phyloP scores from a whole-genome alignment of 2,329 filamentous ascomycete genomes.

The Alternaria atra region DNA sequence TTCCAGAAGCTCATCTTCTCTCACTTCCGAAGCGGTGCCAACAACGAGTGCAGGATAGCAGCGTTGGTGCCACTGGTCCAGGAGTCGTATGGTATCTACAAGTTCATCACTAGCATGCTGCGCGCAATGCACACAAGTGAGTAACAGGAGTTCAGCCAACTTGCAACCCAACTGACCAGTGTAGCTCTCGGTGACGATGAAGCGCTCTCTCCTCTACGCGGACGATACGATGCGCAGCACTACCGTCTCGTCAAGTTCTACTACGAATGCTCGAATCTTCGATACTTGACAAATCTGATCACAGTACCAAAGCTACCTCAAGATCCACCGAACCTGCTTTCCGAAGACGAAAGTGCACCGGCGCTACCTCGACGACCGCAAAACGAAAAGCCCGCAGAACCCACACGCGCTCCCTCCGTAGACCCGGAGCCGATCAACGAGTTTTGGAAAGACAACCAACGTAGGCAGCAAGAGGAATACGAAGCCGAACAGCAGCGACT shows the following conservation, averaged over 20 bases:
- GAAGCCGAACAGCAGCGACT: slow-evolving; percentile 91
- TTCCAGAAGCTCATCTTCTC: slow-evolving; percentile 99
- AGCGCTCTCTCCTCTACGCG: slow-evolving; percentile 84
- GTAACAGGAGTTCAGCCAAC: slow-evolving; percentile 43
- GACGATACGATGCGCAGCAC: slow-evolving; percentile 93
- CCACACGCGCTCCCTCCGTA: slow-evolving; percentile 73
- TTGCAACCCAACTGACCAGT: slow-evolving; percentile 19
- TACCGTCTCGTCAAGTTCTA: slow-evolving; percentile 98
- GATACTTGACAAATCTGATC: slow-evolving; percentile 95
- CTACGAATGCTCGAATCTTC: slow-evolving; percentile 97
- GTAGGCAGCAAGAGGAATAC: slow-evolving; percentile 91
- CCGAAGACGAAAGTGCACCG: slow-evolving; percentile 81
- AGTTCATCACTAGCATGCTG: slow-evolving; percentile 99
- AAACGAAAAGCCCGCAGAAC: slow-evolving; percentile 65
- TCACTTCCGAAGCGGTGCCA: slow-evolving; percentile 87
- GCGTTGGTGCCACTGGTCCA: slow-evolving; percentile 92
- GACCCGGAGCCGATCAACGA: slow-evolving; percentile 96
- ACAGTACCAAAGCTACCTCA: slow-evolving; percentile 95
- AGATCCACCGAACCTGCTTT: slow-evolving; percentile 87
- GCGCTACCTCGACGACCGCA: slow-evolving; percentile 79
- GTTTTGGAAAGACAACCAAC: slow-evolving; percentile 95
- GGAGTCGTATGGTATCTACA: slow-evolving; percentile 99
- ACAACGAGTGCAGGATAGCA: slow-evolving; percentile 97
- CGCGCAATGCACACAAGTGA: slow-evolving; percentile 94
- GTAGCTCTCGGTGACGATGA: slow-evolving; percentile 90